Evolutionary conservation across 2,329 filamentous ascomycete species (phyloP).

Genomic region (Fusarium sp.): DNA sequence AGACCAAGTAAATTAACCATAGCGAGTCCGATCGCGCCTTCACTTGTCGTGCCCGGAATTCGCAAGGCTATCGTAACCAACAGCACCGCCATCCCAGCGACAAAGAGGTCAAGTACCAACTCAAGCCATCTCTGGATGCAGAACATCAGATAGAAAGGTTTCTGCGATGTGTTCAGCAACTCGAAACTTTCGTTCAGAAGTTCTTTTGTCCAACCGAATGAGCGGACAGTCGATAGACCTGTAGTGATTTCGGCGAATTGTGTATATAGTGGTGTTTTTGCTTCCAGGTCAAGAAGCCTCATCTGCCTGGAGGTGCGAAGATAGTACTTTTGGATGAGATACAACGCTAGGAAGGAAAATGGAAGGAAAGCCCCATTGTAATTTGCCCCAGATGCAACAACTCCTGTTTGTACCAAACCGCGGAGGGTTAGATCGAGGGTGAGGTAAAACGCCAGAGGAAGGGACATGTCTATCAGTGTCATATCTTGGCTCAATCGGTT

Average conservation of each 20-base stretch:
- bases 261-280: conserved; percentile 61
- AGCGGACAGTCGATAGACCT: conserved; percentile 62
- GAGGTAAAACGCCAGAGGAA: conserved; percentile 51
- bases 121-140: conserved; percentile 63
- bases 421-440: conserved; percentile 48
- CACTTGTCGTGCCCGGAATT: conserved; percentile 37
- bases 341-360: conserved; percentile 54
- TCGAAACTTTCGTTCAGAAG: conserved; percentile 52
- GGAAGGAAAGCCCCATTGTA: conserved; percentile 57
- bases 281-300: conserved; percentile 64
- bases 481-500: conserved; percentile 61
- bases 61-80: conserved; percentile 59
- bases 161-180: conserved; percentile 58
- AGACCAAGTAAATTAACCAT: conserved; percentile 47
- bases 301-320: conserved; percentile 65
- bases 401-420: conserved; percentile 36
- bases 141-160: conserved; percentile 62
- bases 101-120: conserved; percentile 61
- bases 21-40: conserved; percentile 50
- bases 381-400: conserved; percentile 43
- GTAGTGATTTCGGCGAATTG: conserved; percentile 63
- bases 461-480: conserved; percentile 55
- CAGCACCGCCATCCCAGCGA: conserved; percentile 59
- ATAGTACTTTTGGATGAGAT: conserved; percentile 62
- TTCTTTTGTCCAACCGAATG: conserved; percentile 60